A percentile compares a stretch with the other conserved stretches of the same genome.
These are phyloP conservation scores for Porodaedalea pini DNA, from an alignment of 1,284 basidiomycete genomes.

Conservation along the genomic window DNA sequence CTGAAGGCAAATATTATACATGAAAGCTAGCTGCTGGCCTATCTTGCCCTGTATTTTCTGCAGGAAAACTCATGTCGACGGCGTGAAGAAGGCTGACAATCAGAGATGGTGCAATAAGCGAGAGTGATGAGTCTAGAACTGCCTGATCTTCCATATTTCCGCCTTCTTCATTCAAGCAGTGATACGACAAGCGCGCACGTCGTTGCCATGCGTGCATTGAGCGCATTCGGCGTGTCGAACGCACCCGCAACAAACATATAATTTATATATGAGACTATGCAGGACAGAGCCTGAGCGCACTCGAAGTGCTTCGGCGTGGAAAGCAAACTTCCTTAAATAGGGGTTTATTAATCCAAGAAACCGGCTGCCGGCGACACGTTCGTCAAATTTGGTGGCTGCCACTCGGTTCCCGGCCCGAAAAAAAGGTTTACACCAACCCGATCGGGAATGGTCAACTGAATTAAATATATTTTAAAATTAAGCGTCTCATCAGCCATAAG, in stretches of 20 bases:
- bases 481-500: constrained; percentile 8
- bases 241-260: neutral
- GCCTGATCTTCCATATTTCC: neutral
- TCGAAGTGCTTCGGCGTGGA: neutral
- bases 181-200: neutral
- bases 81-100: neutral
- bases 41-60: too few relatives aligned
- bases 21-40: too few relatives aligned
- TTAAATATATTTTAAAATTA: constrained; percentile 4
- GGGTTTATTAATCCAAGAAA: neutral
- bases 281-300: neutral
- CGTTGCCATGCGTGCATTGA: neutral
- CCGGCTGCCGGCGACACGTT: neutral
- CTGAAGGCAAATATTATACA: neutral
- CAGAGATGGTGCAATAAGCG: constrained; percentile 6
- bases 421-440: neutral
- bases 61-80: neutral
- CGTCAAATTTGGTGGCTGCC: neutral
- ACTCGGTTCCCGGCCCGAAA: neutral
- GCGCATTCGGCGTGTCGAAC: neutral
- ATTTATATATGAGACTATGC: too few relatives aligned
- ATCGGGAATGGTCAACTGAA: neutral
- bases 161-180: neutral
- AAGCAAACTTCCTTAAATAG: too few relatives aligned
- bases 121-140: constrained; percentile 4